Base-by-base conservation (phyloP, 495 filamentous ascomycete species). In the Friedmanniomyces simplex region DNA sequence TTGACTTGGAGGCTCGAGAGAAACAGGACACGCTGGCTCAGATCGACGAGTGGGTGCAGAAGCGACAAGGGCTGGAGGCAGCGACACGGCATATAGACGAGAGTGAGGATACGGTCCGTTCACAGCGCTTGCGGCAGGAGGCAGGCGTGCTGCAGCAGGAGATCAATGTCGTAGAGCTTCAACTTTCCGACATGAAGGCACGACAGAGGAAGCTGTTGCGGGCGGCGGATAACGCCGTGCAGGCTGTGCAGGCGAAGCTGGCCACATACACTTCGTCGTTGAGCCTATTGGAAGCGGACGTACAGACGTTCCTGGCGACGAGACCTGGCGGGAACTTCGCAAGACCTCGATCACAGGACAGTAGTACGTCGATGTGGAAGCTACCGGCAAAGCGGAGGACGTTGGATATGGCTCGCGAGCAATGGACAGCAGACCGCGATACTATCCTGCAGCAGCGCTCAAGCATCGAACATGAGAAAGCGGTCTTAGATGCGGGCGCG, bases 401-500 rank as follows among this genome's bases (percentile, higher is more conserved):
- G 1, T 70, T 88, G 20, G 81, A 82, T 25, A 86, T 94, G 81
- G 88, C 86, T 0, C 79, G 76, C 58, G 84, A 89, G 45, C 83
- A 86, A 67, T 95, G 87, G 85, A 74, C 77, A 30, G 74, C 73
- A 7, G 87, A 93, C 68, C 73, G 82, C 24, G 72, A 73, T 13
- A 70, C 74, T 0, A 69, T 91, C 11, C 72, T 77, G 47, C 69
- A 73, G 62, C 79, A 82, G 57, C 81, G 82, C 50, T 61, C 74
- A 22, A 73, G 77, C 41, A 82, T 88, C 7, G 76, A 86, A 60
- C 72, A 72, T 43, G 91, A 98, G 66, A 80, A 81, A 24, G 63
- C 73, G 7, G 93, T 91, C 0, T 69, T 96, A n/a, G 84, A 93
- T 47, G 86, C 93, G 63, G 93, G 93, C 7, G 86, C 80, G 4